phyloP scores from a whole-genome alignment of 371 early-diverging fungal species.

The Saksenaea oblongispora region DNA sequence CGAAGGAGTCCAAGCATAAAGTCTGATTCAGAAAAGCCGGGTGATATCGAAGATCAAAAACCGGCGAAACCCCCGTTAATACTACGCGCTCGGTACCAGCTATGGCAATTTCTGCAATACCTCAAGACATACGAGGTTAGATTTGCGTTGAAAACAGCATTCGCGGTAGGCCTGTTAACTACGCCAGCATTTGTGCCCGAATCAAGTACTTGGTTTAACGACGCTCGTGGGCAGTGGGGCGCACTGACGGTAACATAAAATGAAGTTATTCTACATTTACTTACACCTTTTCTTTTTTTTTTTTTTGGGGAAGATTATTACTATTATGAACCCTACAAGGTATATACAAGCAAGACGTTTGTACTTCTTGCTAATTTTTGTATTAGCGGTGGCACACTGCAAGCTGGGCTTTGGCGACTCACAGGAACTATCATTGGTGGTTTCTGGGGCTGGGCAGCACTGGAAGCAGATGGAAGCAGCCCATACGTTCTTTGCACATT shows the following conservation, averaged over 20 bases:
- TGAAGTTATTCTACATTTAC: neutral
- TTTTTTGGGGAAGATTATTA: constrained; percentile 20
- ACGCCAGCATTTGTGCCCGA: constrained; percentile 53
- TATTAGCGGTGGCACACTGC: constrained; percentile 53
- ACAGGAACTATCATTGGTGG: constrained; percentile 58
- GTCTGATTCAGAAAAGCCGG: neutral
- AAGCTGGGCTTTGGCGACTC: constrained; percentile 57
- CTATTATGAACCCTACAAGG: constrained; percentile 36
- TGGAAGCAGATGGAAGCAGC: constrained; percentile 44
- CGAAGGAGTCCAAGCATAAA: neutral
- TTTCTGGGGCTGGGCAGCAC: constrained; percentile 51
- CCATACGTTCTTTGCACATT: constrained; percentile 56
- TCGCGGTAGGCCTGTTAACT: constrained; percentile 44
- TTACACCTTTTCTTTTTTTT: too few species aligned
- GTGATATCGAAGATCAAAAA: constrained; percentile 4
- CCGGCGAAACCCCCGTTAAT: constrained; percentile 19
- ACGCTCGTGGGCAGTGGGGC: constrained; percentile 61
- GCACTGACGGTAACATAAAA: constrained; percentile 48
- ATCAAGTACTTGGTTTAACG: constrained; percentile 37
- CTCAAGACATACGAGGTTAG: constrained; percentile 53
- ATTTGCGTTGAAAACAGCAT: constrained; percentile 62
- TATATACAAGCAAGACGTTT: neutral
- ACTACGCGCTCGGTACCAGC: constrained; percentile 40
- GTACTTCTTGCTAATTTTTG: neutral
- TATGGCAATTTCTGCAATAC: constrained; percentile 48